These are phyloP conservation scores for Punctularia strigosozonata DNA, from an alignment of 768 basidiomycete species.

Conservation along the genomic window DNA sequence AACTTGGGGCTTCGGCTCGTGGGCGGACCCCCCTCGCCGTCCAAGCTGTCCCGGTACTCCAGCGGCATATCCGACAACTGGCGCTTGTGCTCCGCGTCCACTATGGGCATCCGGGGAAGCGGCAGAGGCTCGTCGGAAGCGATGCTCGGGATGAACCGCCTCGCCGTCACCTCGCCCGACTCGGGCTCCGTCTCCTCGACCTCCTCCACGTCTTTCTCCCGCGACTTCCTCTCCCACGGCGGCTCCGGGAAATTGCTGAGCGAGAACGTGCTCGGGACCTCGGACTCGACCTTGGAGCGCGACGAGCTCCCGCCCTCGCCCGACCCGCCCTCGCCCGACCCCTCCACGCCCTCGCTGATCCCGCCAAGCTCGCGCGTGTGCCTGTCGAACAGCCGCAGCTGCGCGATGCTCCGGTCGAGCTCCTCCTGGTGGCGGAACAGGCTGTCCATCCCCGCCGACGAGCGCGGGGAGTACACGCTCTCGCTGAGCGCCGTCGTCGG, in stretches of 20 bases:
- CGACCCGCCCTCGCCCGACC: background rate
- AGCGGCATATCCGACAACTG: constrained; percentile 7
- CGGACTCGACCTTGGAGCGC: too few species aligned
- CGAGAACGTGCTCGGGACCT: constrained; percentile 42
- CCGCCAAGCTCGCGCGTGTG: background rate
- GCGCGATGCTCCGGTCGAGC: constrained; percentile 53
- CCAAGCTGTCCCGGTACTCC: constrained; percentile 2
- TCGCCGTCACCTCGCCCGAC: background rate
- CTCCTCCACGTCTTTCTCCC: constrained; percentile 6
- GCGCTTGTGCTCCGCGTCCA: constrained; percentile 11
- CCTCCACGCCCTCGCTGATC: background rate
- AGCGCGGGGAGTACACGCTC: too few species aligned
- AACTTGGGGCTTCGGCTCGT: constrained; percentile 10
- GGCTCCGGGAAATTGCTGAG: constrained; percentile 62
- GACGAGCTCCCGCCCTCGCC: background rate
- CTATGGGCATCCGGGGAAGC: constrained; percentile 16
- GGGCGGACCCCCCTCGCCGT: background rate
- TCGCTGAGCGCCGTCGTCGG: too few species aligned
- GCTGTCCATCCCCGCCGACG: constrained; percentile 19
- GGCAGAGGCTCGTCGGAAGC: too few species aligned
- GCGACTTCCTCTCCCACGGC: constrained; percentile 21
- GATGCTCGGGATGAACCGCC: constrained; percentile 5
- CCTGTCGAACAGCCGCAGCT: constrained; percentile 30
- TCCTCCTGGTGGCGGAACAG: constrained; percentile 51
- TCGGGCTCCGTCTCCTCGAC: background rate